phyloP scores from a whole-genome alignment of 306 rosid species.

The Rubus parviflorus region DNA sequence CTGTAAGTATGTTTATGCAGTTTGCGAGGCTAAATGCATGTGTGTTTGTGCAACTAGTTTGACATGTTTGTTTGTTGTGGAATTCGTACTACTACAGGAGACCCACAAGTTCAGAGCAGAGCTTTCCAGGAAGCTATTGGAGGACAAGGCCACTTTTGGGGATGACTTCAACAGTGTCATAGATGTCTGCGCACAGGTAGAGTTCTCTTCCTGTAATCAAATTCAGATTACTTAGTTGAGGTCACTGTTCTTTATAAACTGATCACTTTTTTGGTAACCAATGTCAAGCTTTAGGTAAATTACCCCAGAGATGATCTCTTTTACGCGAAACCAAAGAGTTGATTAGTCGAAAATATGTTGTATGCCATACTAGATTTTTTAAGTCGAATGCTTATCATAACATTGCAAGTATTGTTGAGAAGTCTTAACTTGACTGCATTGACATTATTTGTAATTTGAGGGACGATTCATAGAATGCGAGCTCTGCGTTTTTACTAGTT shows the following conservation, averaged over 20 bases:
- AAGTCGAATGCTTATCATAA: not conserved
- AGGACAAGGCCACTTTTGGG: conserved; percentile 55
- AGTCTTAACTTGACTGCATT: not conserved
- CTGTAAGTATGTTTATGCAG: conserved; percentile 20
- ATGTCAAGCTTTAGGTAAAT: not conserved
- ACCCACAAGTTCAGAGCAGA: conserved; percentile 56
- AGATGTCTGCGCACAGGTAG: conserved; percentile 61
- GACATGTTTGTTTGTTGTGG: conserved; percentile 1
- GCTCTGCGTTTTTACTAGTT: not conserved
- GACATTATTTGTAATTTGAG: not conserved
- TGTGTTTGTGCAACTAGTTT: not conserved
- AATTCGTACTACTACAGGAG: conserved; percentile 38
- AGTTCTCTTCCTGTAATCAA: not conserved
- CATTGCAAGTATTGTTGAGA: not conserved
- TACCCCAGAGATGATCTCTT: not conserved
- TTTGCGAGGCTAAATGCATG: not conserved
- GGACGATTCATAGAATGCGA: not conserved
- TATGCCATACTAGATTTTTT: not conserved
- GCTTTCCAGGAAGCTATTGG: conserved; percentile 46
- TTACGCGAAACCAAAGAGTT: not conserved
- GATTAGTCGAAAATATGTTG: no score
- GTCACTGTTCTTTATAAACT: not conserved
- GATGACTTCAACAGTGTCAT: conserved; percentile 47
- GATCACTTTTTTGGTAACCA: not conserved
- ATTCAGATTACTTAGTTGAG: not conserved